phyloP scores from a whole-genome alignment of 305 asterid genomes.

The Rubia tinctorum region DNA sequence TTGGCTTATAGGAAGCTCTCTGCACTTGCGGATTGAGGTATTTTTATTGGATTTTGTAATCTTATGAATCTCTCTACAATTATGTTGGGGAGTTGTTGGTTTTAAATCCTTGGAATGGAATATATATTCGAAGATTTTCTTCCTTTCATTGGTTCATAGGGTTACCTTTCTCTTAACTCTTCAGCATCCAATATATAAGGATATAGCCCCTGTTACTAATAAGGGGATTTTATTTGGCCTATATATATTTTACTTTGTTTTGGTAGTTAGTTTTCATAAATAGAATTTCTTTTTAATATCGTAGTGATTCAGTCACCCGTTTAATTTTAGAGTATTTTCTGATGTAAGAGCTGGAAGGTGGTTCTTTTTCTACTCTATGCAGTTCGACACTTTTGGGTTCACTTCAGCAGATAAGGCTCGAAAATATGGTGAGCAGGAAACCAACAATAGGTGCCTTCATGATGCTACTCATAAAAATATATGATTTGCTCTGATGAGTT shows the following conservation, averaged over 20 bases:
- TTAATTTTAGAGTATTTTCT: background rate
- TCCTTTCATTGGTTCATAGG: background rate
- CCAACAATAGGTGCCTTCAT: constrained; percentile 52
- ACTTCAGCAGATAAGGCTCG: constrained; percentile 84
- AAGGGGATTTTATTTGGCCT: background rate
- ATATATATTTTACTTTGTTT: too few relatives aligned
- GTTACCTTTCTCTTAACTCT: background rate
- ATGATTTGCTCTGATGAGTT: constrained; percentile 2
- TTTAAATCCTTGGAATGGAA: background rate
- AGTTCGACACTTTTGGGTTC: constrained; percentile 91
- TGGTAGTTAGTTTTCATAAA: background rate
- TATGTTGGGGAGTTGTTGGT: too few relatives aligned
- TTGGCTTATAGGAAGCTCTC: too few relatives aligned
- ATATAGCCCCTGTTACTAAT: background rate
- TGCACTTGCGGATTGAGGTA: too few relatives aligned
- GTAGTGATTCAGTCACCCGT: background rate
- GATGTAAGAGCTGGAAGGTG: constrained; percentile 77
- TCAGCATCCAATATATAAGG: too few relatives aligned
- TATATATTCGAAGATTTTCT: background rate
- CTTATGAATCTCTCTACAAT: too few relatives aligned
- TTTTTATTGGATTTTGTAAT: too few relatives aligned
- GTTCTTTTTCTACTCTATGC: constrained; percentile 69
- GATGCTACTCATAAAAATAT: constrained; percentile 14
- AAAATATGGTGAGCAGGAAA: constrained; percentile 86
- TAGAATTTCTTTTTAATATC: background rate